Conservation (phyloP, 768 basidiomycete genomes). For the Suillus occidentalis region DNA sequence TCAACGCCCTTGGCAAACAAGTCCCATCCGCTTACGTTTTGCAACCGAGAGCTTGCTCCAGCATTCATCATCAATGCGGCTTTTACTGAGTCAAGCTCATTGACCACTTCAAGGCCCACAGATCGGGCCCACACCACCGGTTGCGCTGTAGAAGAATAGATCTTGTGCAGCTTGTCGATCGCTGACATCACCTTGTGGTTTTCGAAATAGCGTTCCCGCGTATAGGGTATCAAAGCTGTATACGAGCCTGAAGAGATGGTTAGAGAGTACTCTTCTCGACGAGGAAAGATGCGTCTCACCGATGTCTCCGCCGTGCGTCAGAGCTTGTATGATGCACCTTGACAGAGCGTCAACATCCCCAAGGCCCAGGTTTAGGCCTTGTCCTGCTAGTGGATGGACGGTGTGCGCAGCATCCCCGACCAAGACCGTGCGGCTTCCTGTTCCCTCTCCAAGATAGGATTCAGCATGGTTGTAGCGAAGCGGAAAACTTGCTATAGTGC, state of each 20-base stretch:
- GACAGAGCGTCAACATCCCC: constrained; percentile 78
- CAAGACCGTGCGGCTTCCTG: constrained; percentile 72
- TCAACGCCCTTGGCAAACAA: constrained; percentile 45
- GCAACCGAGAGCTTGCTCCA: constrained; percentile 40
- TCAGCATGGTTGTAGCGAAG: constrained; percentile 86
- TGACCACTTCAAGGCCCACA: constrained; percentile 85
- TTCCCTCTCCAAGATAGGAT: constrained; percentile 75
- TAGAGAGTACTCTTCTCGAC: background rate
- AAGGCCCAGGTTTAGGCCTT: constrained; percentile 94
- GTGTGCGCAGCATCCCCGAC: constrained; percentile 97
- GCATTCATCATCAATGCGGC: constrained; percentile 81
- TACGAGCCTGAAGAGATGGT: constrained; percentile 54
- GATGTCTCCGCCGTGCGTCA: constrained; percentile 74
- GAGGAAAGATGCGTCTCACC: constrained; percentile 46
- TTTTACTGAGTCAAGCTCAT: constrained; percentile 85
- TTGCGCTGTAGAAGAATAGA: constrained; percentile 68
- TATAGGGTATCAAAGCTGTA: constrained; percentile 74
- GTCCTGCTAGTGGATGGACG: constrained; percentile 92
- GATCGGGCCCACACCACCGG: constrained; percentile 86
- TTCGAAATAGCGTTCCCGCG: constrained; percentile 75
- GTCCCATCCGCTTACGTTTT: constrained; percentile 33
- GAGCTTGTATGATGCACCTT: constrained; percentile 56
- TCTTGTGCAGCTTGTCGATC: constrained; percentile 86
- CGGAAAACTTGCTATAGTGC: constrained; percentile 87
- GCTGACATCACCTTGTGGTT: constrained; percentile 87